phyloP scores from a whole-genome alignment of 257 asterid genomes.

The Thymus quinquecostatus region DNA sequence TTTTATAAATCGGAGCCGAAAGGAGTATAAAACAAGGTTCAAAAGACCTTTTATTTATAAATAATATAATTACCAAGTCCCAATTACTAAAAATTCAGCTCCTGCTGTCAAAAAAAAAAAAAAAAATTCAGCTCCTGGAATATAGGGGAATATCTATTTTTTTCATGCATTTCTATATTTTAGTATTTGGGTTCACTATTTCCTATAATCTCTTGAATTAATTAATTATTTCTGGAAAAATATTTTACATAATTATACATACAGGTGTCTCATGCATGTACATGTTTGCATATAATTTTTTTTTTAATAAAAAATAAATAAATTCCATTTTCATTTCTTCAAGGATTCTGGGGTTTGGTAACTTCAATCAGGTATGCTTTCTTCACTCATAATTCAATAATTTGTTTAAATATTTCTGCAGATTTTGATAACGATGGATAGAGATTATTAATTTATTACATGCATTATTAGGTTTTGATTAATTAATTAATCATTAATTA shows the following conservation, averaged over 20 bases:
- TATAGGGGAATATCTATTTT: neutral
- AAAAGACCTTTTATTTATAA: no score
- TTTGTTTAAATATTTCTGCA: neutral
- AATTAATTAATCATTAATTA: neutral
- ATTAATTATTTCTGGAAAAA: conserved; percentile 3
- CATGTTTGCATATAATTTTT: neutral
- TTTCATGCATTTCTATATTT: neutral
- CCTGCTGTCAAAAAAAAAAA: no score
- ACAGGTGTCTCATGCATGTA: conserved; percentile 21
- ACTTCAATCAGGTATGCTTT: conserved; percentile 30
- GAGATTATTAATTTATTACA: neutral
- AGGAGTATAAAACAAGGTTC: no score
- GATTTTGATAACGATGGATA: neutral
- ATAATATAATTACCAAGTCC: no score
- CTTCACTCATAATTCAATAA: conserved; percentile 18
- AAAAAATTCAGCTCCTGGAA: no score
- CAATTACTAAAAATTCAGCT: no score
- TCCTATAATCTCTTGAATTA: neutral
- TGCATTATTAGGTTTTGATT: neutral
- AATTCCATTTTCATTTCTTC: conserved; percentile 1
- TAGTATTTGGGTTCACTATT: no score
- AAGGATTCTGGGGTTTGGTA: conserved; percentile 5
- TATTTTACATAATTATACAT: neutral
- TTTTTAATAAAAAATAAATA: neutral
- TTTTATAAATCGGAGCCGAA: no score